A percentile compares a stretch with the other conserved stretches of the same genome.
Evolutionary conservation across 1,284 basidiomycete species (phyloP).

Genomic region (Grifola frondosa): DNA sequence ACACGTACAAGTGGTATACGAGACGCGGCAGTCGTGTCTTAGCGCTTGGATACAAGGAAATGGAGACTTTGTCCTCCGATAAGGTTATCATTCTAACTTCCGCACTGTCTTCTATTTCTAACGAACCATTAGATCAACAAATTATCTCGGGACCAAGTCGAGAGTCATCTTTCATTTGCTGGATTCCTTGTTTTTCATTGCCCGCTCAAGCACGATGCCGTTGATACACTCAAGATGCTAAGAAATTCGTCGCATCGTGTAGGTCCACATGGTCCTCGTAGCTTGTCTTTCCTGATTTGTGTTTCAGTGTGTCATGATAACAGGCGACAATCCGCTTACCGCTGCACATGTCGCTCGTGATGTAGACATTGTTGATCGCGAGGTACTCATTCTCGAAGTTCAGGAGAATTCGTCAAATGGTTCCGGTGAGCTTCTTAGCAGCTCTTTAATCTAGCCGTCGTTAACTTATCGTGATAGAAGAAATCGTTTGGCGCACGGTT

Average conservation of each 20-base stretch:
- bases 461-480: conserved; percentile 35
- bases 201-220: conserved; percentile 90
- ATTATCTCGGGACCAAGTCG: conserved; percentile 75
- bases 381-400: conserved; percentile 87
- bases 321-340: conserved; percentile 94
- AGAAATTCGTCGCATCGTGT: conserved; percentile 93
- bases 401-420: conserved; percentile 77
- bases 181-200: conserved; percentile 98
- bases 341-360: conserved; percentile 92
- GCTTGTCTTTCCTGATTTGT: conserved; percentile 1
- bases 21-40: conserved; percentile 88
- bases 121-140: conserved; percentile 84
- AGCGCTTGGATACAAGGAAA: conserved; percentile 84
- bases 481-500: conserved; percentile 90
- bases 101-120: not conserved
- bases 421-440: conserved; percentile 49
- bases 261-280: conserved; percentile 33
- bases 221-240: conserved; percentile 87
- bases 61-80: conserved; percentile 64
- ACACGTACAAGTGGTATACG: conserved; percentile 92
- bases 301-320: conserved; percentile 91
- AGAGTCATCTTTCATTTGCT: conserved; percentile 75
- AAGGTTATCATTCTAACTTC: conserved; percentile 47
- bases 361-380: conserved; percentile 94
- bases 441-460: not conserved